Evolutionary conservation across 2,329 filamentous ascomycete genomes (phyloP).

Genomic region (Penicillium sp.): DNA sequence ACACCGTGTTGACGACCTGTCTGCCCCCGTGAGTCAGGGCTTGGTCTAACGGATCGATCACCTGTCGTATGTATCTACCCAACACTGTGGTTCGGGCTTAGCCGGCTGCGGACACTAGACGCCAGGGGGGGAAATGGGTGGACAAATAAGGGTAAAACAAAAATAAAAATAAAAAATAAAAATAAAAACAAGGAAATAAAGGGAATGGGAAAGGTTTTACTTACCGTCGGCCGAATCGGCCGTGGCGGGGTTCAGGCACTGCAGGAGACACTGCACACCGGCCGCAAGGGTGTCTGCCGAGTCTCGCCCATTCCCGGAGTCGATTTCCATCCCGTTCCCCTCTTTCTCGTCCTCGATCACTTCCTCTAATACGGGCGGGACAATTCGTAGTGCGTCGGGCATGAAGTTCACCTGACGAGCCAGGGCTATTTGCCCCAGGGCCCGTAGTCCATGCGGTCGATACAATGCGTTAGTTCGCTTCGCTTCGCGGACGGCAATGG

Average conservation of each 20-base stretch:
- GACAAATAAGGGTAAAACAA: not conserved
- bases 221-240: constrained; percentile 25
- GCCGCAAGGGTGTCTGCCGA: constrained; percentile 40
- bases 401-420: constrained; percentile 69
- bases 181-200: not conserved
- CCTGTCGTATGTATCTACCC: constrained; percentile 29
- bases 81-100: constrained; percentile 31
- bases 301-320: constrained; percentile 45
- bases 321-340: constrained; percentile 69
- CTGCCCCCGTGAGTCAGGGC: constrained; percentile 34
- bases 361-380: constrained; percentile 62
- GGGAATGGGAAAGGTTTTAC: constrained; percentile 9
- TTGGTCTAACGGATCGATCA: constrained; percentile 30
- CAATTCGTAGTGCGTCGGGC: constrained; percentile 63
- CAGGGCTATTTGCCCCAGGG: constrained; percentile 70
- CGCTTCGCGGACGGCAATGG: constrained; percentile 75
- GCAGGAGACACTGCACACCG: constrained; percentile 39
- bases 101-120: constrained; percentile 22
- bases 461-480: constrained; percentile 89
- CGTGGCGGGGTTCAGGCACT: constrained; percentile 35
- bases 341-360: constrained; percentile 44
- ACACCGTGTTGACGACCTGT: constrained; percentile 35
- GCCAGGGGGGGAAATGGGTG: not conserved
- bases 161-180: not conserved
- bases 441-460: constrained; percentile 69